Base-by-base conservation (phyloP, 2,329 filamentous ascomycete genomes). In the Mariannaea elegans region DNA sequence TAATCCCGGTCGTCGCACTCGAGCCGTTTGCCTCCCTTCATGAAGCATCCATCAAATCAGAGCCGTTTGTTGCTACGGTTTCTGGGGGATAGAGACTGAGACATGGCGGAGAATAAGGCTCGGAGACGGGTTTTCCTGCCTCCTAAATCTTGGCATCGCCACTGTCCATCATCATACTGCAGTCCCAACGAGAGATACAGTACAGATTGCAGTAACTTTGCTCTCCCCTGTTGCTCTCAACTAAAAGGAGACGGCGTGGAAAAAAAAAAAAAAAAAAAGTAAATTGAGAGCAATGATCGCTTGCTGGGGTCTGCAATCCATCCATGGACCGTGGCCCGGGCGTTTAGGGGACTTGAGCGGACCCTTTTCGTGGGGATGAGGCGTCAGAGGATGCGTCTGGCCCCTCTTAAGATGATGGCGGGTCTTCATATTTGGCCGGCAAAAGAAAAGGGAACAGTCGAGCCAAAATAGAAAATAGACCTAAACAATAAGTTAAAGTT, bases 241-340 rank as follows among this genome's bases (percentile, higher is more conserved):
- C 58, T 21, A 65, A 59, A 53, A 32, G 47, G 51, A 54, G 50
- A 36, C n/a, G 50, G 24, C 24, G n/a, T n/a, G n/a, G n/a, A 6
- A 27, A 27, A 27, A 6, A 27, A 27, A 27, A 27, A 9, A 5
- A 27, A 27, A 6, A 27, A 5, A 9, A 59, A 52, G 56, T 54
- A 66, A 65, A 65, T 59, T 66, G 62, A 53, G 32, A 65, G 62
- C 64, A 62, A 55, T 65, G 54, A 59, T 67, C 49, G 47, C 52
- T 39, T 34, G 52, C 63, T 36, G 55, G 57, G 55, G 47, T 48
- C 56, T 44, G 45, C 21, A 54, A 32, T 54, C 44, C 32, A 9
- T 23, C 34, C 52, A 54, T 48, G 66, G 63, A 55, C 63, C 47
- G 61, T 46, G 45, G 45, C 48, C 56, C 34, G 56, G 65, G 47